A percentile compares a stretch with the other conserved stretches of the same genome.
Evolutionary conservation across 2,329 filamentous ascomycete species (phyloP).

Genomic region (Sarocladium strictum): DNA sequence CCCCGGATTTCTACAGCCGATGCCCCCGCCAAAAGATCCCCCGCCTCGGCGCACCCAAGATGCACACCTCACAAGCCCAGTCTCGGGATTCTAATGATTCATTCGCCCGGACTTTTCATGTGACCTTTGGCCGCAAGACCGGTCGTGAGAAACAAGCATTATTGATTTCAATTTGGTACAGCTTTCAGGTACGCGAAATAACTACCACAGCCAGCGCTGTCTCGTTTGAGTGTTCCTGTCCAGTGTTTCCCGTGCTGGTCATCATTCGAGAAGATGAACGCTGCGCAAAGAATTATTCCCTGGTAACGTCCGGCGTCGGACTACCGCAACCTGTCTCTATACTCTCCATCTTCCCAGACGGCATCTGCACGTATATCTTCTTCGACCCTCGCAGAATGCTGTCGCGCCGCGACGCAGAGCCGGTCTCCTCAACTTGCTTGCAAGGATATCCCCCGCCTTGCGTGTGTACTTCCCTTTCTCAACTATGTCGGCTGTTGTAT

Average conservation of each 20-base stretch:
- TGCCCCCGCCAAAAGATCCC: no score
- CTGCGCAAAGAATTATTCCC: neutral
- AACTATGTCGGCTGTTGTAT: neutral
- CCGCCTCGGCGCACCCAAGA: no score
- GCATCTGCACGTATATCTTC: neutral
- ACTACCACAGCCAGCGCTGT: neutral
- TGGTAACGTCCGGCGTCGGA: slow-evolving; percentile 6
- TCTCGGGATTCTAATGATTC: neutral
- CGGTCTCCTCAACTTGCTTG: neutral
- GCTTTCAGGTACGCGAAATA: neutral
- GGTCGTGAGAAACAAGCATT: neutral
- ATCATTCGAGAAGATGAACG: neutral
- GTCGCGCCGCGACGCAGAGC: neutral
- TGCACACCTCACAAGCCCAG: neutral
- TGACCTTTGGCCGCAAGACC: no score
- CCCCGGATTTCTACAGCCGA: slow-evolving; percentile 8
- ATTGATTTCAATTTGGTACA: slow-evolving; percentile 7
- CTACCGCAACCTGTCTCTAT: slow-evolving; percentile 2
- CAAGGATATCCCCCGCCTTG: neutral
- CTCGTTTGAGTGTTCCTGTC: no score
- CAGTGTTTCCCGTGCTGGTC: neutral
- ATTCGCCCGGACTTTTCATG: no score
- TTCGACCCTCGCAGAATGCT: neutral
- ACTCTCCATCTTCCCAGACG: neutral
- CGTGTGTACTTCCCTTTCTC: neutral